Conservation (phyloP, 192 early-diverging fungal genomes). For the Coemansia guatemalensis region DNA sequence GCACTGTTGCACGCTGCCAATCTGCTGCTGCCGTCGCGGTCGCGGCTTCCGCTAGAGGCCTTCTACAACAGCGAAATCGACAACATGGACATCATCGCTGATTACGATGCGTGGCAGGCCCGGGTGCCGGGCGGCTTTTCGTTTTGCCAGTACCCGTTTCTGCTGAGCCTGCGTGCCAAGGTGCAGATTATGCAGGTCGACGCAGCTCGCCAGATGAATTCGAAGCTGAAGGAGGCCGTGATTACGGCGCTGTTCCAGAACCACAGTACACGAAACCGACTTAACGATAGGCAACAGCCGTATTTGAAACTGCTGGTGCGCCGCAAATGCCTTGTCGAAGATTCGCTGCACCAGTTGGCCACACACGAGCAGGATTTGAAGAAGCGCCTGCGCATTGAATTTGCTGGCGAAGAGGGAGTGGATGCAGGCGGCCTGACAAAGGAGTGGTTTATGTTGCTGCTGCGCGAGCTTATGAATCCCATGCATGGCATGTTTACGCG, state of each 20-base stretch:
- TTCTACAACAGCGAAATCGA: constrained; percentile 87
- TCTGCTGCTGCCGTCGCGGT: constrained; percentile 49
- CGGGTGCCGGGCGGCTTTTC: constrained; percentile 57
- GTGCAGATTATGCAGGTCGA: constrained; percentile 76
- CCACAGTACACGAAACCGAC: constrained; percentile 2
- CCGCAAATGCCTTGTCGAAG: constrained; percentile 67
- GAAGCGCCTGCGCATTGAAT: constrained; percentile 88
- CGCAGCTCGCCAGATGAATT: constrained; percentile 74
- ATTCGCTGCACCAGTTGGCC: constrained; percentile 75
- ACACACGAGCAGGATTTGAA: constrained; percentile 79
- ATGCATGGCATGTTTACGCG: constrained; percentile 83
- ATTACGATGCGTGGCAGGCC: constrained; percentile 76
- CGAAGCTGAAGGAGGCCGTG: constrained; percentile 67
- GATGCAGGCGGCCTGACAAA: constrained; percentile 97
- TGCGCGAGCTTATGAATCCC: constrained; percentile 90
- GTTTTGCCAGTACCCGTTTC: constrained; percentile 82
- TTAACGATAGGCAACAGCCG: constrained; percentile 43
- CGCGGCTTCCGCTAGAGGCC: constrained; percentile 61
- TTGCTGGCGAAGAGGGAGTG: constrained; percentile 92
- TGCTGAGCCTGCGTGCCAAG: constrained; percentile 74
- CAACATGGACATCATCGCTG: constrained; percentile 66
- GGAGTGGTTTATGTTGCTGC: constrained; percentile 95
- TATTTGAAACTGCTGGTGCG: constrained; percentile 62
- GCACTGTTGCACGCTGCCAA: constrained; percentile 82
- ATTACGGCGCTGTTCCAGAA: constrained; percentile 61